Evolutionary conservation across 1,284 basidiomycete genomes (phyloP), one percentile per base, ranked within the genome.

Genomic region (Gymnopus androsaceus): DNA sequence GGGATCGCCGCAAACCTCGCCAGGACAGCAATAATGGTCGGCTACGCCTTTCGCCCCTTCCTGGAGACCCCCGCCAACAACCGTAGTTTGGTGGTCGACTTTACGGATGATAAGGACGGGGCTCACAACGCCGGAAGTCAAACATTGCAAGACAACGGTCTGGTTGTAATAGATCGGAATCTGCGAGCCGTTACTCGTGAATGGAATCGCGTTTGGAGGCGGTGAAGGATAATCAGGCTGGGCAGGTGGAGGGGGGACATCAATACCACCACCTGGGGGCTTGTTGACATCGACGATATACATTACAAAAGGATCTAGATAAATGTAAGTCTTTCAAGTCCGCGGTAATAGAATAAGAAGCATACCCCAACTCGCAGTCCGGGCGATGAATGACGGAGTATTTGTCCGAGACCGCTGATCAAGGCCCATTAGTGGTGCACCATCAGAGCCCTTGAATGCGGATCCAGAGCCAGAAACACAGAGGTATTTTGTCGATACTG

Each of bases 121-220:
- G 56, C 92, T 94, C 63, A 95, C 91, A 25, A 94, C 89, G 19
- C 95, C 95, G 1, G 95, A 96, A 7, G 91, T 92, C 59, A 98
- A 78, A 64, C 95, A 98, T 68, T 98, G 96, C 17, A 98, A 75
- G 30, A 98, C 93, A 47, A 98, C 89, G 0, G 94, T 95, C 69
- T 95, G 92, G 67, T 98, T 98, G 80, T 97, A 98, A 71, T 95
- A 93, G 57, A 98, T 89, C 23, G 92, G 87, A 48, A 87, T 89
- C 65, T 87, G 85, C 2, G 86, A 85, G 2, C 88, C 88, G 63
- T 89, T 87, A 69, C 84, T 85, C 51, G 87, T 88, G 75, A 92
- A 86, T 15, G 90, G 76, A 58, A 95, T 88, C 3, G 92, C 93
- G 63, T 95, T 95, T 14, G 89, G 87, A 14, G 94, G 95, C 25